A percentile compares a stretch with the other conserved stretches of the same genome.
Conservation (phyloP, 495 filamentous ascomycete species). For the Aspergillus leporis region DNA sequence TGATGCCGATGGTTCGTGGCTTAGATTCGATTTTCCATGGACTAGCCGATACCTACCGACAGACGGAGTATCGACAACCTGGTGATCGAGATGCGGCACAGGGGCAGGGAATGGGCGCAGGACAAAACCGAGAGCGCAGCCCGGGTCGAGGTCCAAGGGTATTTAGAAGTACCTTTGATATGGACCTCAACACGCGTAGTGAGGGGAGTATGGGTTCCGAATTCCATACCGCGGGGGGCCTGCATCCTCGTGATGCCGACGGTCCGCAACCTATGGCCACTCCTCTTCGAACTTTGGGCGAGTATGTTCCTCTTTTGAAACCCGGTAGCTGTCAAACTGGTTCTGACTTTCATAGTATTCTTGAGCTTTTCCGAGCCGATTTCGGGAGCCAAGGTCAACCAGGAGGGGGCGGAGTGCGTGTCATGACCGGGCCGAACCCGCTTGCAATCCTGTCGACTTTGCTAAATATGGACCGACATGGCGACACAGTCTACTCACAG, state of each 20-base stretch:
- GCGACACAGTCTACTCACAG: conserved; percentile 90
- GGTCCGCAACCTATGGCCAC: conserved; percentile 29
- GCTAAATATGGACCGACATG: conserved; percentile 61
- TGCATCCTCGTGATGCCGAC: conserved; percentile 36
- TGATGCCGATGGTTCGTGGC: conserved; percentile 33
- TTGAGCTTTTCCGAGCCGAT: conserved; percentile 31
- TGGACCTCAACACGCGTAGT: conserved; percentile 12
- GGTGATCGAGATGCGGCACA: not conserved
- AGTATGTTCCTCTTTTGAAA: conserved; percentile 30
- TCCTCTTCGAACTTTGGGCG: conserved; percentile 30
- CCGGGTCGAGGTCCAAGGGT: not conserved
- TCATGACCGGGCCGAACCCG: conserved; percentile 30
- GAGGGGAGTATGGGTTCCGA: conserved; percentile 10
- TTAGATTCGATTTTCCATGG: conserved; percentile 35
- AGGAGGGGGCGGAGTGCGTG: conserved; percentile 21
- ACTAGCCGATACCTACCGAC: conserved; percentile 29
- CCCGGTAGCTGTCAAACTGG: not conserved
- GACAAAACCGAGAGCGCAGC: not conserved
- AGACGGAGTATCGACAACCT: conserved; percentile 5
- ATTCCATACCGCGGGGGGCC: conserved; percentile 20
- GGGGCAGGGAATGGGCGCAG: not conserved
- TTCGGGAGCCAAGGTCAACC: conserved; percentile 12
- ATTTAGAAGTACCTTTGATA: conserved; percentile 12
- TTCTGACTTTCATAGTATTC: conserved; percentile 26
- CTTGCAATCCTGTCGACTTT: conserved; percentile 45